phyloP scores from a whole-genome alignment of 225 moss, liverwort and hornwort genomes.

The Sphagnum contortum region DNA sequence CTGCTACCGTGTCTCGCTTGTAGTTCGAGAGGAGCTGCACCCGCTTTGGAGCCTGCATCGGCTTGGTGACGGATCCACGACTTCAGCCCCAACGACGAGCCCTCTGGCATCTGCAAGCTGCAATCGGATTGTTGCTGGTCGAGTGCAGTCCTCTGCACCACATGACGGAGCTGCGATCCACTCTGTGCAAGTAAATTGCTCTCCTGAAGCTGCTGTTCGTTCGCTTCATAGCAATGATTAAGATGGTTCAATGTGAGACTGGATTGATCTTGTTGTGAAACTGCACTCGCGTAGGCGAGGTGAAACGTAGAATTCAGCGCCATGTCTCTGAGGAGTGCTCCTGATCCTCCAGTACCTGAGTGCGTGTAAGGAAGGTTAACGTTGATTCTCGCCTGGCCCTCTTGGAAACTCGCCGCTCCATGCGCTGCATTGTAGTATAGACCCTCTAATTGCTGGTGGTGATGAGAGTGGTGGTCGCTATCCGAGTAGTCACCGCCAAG shows the following conservation, averaged over 20 bases:
- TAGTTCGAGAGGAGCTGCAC: too few species aligned
- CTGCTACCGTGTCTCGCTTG: too few species aligned
- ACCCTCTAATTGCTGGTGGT: conserved; percentile 47
- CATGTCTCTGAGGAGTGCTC: conserved; percentile 65
- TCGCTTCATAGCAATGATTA: conserved; percentile 47
- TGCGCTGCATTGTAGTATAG: conserved; percentile 31
- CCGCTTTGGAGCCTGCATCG: too few species aligned
- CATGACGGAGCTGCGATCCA: conserved; percentile 67
- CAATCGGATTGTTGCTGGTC: conserved; percentile 38
- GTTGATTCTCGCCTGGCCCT: conserved; percentile 56
- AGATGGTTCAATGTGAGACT: conserved; percentile 24
- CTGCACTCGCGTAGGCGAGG: conserved; percentile 57
- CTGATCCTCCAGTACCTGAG: conserved; percentile 7
- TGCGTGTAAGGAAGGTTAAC: conserved; percentile 75
- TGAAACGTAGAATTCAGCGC: conserved; percentile 65
- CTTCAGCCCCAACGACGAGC: too few species aligned
- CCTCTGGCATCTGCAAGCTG: too few species aligned
- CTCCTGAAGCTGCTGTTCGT: conserved; percentile 41
- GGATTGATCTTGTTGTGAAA: conserved; percentile 31
- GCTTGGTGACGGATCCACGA: too few species aligned
- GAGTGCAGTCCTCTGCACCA: conserved; percentile 81
- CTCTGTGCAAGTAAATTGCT: conserved; percentile 14
- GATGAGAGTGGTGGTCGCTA: conserved; percentile 37
- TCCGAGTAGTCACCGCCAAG: conserved; percentile 87
- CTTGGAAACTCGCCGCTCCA: conserved; percentile 14